Base-by-base conservation (phyloP, 352 stramenopile genomes). In the Pythium brassicae region DNA sequence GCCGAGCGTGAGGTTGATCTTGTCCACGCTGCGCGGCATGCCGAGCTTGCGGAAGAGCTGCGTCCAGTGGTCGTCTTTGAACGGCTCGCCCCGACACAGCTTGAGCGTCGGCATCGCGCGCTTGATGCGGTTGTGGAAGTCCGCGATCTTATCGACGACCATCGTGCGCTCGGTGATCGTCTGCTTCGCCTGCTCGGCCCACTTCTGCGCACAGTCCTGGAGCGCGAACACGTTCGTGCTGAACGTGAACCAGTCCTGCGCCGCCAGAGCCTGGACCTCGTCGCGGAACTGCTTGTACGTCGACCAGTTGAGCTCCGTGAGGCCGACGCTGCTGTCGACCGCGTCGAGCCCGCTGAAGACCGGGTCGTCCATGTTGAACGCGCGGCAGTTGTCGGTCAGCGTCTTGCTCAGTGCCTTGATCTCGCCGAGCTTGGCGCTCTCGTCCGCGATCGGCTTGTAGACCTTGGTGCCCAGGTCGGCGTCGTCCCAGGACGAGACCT, bases 61-160 rank as follows among this genome's bases (percentile, higher is more conserved):
- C 0, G 78, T 94, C 95, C 95, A 98, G 65, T 98, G 95, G 58
- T 98, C 95, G 54, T 98, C 94, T 58, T 98, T 98, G 67, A 98
- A 98, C 17, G 91, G 86, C 52, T 98, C 94, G 15, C 95, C 91
- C 4, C 90, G 78, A 60, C 90, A 98, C 42, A 97, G 88, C 66
- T 98, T 98, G 25, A 98, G 79, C 4, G 87, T 81, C 0, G 94
- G 92, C 69, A 97, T 92, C 0, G 89, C 83, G 47, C 85, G 75
- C 70, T 96, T 96, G 39, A 98, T 86, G 35, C 74, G 72, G 4
- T 78, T 87, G 20, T 82, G 65, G 59, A 97, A 88, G 20, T 92
- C 81, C 19, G 77, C 61, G 39, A 96, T 83, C 55, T 89, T 83
- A 27, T 91, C 78, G 17, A 88, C 72, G 1, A 95, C 85, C 25